phyloP scores from a whole-genome alignment of 2,329 filamentous ascomycete species.

The Colletotrichum incanum region DNA sequence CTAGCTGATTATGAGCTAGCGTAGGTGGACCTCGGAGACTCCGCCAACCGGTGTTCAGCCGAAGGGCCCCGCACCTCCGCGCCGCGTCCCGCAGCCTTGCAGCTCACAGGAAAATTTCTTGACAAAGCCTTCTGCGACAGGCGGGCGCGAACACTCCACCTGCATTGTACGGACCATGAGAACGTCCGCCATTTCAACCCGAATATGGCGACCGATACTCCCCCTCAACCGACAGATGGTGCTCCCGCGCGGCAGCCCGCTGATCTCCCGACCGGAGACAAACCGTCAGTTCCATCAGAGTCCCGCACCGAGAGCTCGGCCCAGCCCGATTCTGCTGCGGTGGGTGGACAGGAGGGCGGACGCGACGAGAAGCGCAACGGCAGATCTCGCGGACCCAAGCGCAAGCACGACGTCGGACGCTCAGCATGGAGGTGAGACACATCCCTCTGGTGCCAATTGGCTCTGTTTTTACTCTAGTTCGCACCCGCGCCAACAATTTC shows the following conservation, averaged over 20 bases:
- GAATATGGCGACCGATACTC: constrained; percentile 40
- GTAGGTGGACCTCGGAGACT: rapidly evolving
- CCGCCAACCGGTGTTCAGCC: constrained; percentile 37
- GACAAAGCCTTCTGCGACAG: constrained; percentile 22
- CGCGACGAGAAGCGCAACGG: constrained; percentile 29
- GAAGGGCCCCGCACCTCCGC: constrained; percentile 3
- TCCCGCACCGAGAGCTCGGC: constrained; percentile 14
- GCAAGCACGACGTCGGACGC: constrained; percentile 39
- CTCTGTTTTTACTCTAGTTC: not conserved
- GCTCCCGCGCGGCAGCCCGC: constrained; percentile 31
- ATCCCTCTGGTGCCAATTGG: not conserved
- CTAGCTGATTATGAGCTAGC: not conserved
- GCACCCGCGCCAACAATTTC: constrained; percentile 41
- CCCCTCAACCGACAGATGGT: constrained; percentile 22
- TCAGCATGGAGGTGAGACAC: constrained; percentile 36
- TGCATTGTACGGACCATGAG: constrained; percentile 38
- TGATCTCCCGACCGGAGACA: constrained; percentile 17
- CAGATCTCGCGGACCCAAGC: constrained; percentile 31
- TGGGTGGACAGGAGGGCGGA: constrained; percentile 10
- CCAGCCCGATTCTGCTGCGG: constrained; percentile 14
- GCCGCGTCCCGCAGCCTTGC: constrained; percentile 38
- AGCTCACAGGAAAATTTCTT: constrained; percentile 39
- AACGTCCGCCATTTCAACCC: constrained; percentile 27
- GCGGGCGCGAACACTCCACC: constrained; percentile 31
- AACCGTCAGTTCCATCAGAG: constrained; percentile 32